Evolutionary conservation across 805 yeast species (phyloP), one percentile per base, ranked within the genome.

Genomic region (Ogataea chonburiensis): DNA sequence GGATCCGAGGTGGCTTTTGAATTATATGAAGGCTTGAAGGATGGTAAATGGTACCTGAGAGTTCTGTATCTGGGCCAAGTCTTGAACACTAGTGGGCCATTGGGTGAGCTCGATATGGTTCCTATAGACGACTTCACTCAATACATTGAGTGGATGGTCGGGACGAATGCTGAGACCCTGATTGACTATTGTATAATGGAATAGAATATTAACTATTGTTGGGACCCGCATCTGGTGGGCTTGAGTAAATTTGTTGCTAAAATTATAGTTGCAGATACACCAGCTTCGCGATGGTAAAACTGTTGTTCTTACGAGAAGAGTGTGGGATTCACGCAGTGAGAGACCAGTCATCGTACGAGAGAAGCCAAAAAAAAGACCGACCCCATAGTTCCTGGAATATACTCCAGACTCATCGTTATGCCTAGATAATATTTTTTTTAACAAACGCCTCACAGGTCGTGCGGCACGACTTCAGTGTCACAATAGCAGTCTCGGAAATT

Each of bases 231-330:
- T 10, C 16, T 14, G 11, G 17, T 24, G 10, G 20, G 17, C n/a
- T 14, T 14, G 14, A n/a, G 20, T 20, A 13, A 15, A 15, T n/a
- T 3, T 24, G n/a, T 20, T 14, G 10, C 10, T 51, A 12, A 13
- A 24, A 5, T 6, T n/a, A n/a, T n/a, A 75, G 64, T 39, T 76
- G 76, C 42, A 83, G 58, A n/a, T n/a, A n/a, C n/a, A n/a, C n/a
- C n/a, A n/a, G n/a, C n/a, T n/a, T n/a, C n/a, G n/a, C n/a, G n/a
- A n/a, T n/a, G n/a, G n/a, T n/a, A n/a, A n/a, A n/a, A n/a, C n/a
- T n/a, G n/a, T n/a, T n/a, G n/a, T n/a, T n/a, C n/a, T n/a, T n/a
- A n/a, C n/a, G n/a, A n/a, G n/a, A n/a, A n/a, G n/a, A n/a, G n/a
- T n/a, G n/a, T n/a, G n/a, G n/a, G n/a, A n/a, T n/a, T n/a, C n/a